These are phyloP conservation scores for Fragilaria radians DNA, from an alignment of 108 stramenopile species.

Conservation along the genomic window DNA sequence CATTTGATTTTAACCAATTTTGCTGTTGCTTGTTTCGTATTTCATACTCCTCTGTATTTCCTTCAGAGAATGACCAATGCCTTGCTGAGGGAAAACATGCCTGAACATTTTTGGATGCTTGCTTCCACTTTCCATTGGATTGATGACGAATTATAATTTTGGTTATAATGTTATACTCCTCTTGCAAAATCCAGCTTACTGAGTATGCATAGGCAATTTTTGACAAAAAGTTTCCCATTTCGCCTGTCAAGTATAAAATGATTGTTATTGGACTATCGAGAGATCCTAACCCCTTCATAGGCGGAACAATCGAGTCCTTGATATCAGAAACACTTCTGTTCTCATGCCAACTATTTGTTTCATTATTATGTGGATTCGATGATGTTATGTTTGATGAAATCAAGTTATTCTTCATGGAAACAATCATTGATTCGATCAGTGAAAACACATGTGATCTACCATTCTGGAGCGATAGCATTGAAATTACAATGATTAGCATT, in stretches of 20 bases:
- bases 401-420: too few relatives aligned
- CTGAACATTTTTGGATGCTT: not conserved
- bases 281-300: too few relatives aligned
- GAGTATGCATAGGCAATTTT: conserved; percentile 27
- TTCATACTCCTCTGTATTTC: not conserved
- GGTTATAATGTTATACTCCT: conserved; percentile 12
- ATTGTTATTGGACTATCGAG: conserved; percentile 16
- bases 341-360: too few relatives aligned
- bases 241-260: conserved; percentile 36
- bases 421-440: too few relatives aligned
- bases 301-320: not conserved
- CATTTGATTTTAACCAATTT: not conserved
- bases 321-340: not conserved
- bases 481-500: too few relatives aligned
- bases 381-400: too few relatives aligned
- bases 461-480: too few relatives aligned
- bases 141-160: not conserved
- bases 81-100: not conserved
- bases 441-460: too few relatives aligned
- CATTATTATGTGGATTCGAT: too few relatives aligned
- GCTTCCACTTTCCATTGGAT: not conserved
- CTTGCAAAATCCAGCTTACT: conserved; percentile 23
- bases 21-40: not conserved
- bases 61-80: not conserved
- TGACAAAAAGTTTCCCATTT: conserved; percentile 48